Evolutionary conservation across 1,284 basidiomycete genomes (phyloP).

Genomic region (Pseudozyma sp.): DNA sequence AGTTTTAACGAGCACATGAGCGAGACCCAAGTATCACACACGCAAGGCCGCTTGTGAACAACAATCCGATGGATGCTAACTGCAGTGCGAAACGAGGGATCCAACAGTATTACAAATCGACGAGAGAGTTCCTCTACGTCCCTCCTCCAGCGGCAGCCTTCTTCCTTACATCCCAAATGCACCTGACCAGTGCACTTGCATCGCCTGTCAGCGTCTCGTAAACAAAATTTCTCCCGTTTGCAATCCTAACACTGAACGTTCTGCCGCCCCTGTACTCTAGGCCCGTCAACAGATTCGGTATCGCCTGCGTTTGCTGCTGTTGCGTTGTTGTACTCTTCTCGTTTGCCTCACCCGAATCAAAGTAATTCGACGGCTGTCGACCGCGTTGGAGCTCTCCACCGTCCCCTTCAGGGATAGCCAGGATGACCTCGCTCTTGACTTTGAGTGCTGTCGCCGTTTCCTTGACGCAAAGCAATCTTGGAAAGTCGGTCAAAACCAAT

Average conservation of each 20-base stretch:
- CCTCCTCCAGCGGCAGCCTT: no score
- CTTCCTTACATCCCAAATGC: conserved; percentile 47
- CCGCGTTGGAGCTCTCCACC: no score
- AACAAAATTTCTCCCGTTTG: conserved; percentile 39
- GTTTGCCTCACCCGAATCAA: conserved; percentile 42
- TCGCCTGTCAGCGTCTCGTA: conserved; percentile 63
- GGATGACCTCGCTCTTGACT: conserved; percentile 71
- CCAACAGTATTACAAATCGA: no score
- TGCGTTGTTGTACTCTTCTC: not conserved
- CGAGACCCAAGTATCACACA: no score
- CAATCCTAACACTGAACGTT: conserved; percentile 44
- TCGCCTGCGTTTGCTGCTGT: conserved; percentile 12
- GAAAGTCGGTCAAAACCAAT: conserved; percentile 72
- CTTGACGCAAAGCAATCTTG: conserved; percentile 72
- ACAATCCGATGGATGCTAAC: no score
- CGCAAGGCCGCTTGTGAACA: no score
- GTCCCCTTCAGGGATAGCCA: conserved; percentile 56
- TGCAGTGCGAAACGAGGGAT: no score
- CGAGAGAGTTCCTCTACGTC: no score
- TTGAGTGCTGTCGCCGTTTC: conserved; percentile 69
- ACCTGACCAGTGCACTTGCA: conserved; percentile 48
- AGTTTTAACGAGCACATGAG: no score
- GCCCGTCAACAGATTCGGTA: conserved; percentile 52
- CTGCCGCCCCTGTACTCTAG: conserved; percentile 47
- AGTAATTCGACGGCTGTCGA: no score